These are phyloP conservation scores for Cornus controversa DNA, from an alignment of 148 eudicot genomes.

Conservation along the genomic window DNA sequence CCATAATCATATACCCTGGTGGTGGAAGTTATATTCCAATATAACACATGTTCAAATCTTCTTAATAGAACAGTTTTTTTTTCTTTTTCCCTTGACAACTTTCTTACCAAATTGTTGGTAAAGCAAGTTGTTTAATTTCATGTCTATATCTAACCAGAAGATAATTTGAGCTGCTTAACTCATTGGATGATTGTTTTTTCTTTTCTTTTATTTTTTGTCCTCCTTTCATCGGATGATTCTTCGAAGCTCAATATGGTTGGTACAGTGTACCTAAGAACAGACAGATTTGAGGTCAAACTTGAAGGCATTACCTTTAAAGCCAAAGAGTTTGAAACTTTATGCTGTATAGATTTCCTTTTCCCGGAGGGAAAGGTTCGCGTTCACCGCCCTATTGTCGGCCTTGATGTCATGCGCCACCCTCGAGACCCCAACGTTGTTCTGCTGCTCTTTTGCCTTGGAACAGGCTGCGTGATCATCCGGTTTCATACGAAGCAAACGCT, in stretches of 20 bases:
- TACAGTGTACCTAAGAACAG: slow-evolving; percentile 31
- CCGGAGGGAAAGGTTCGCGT: slow-evolving; percentile 31
- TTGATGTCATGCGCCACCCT: slow-evolving; percentile 40
- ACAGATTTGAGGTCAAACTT: slow-evolving; percentile 40
- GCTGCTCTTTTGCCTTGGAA: slow-evolving; percentile 34
- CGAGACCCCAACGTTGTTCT: slow-evolving; percentile 25
- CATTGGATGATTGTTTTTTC: no score
- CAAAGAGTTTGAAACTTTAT: slow-evolving; percentile 31
- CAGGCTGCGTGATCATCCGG: slow-evolving; percentile 38
- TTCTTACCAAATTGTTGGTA: background rate
- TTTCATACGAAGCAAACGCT: slow-evolving; percentile 22
- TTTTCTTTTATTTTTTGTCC: background rate
- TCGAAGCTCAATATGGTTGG: slow-evolving; percentile 22
- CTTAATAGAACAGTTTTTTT: no score
- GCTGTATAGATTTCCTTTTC: slow-evolving; percentile 35
- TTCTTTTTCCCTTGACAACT: background rate
- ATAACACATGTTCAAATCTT: no score
- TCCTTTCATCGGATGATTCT: background rate
- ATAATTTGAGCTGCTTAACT: no score
- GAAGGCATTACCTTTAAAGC: slow-evolving; percentile 41
- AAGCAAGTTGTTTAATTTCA: no score
- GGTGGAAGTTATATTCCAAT: no score
- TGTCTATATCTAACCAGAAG: no score
- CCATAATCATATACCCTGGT: background rate
- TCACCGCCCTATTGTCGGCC: slow-evolving; percentile 32